A percentile compares a stretch with the other conserved stretches of the same genome.
Conservation (phyloP, 257 asterid genomes). For the Plantago ovata region DNA sequence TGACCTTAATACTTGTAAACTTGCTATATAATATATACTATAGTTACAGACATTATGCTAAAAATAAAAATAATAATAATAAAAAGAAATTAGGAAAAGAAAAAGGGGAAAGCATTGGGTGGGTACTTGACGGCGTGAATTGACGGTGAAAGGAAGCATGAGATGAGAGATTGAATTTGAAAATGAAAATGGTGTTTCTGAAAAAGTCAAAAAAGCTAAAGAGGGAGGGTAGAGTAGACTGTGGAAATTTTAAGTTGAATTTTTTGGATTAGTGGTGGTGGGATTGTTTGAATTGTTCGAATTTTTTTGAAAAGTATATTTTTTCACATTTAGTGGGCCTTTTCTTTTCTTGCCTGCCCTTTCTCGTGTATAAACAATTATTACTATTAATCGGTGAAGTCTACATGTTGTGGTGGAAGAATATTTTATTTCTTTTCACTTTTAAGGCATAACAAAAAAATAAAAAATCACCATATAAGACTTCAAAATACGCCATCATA, state of each 20-base stretch:
- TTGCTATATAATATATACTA: too few species aligned
- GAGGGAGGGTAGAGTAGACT: not conserved
- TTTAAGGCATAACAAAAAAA: not conserved
- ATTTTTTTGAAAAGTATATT: not conserved
- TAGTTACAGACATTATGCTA: too few species aligned
- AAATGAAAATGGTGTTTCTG: not conserved
- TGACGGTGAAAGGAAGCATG: conserved; percentile 6
- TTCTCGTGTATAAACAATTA: not conserved
- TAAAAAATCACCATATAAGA: too few species aligned
- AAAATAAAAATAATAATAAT: too few species aligned
- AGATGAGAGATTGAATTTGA: too few species aligned
- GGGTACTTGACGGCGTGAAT: not conserved
- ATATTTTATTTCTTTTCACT: not conserved
- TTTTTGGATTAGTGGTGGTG: not conserved
- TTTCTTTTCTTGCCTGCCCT: not conserved
- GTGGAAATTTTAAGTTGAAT: not conserved
- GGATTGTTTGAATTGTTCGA: not conserved
- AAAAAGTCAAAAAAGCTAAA: conserved; percentile 8
- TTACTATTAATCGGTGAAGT: not conserved
- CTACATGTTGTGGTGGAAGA: not conserved
- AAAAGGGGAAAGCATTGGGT: not conserved
- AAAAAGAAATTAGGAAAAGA: not conserved
- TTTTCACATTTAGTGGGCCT: not conserved
- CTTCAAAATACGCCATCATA: not conserved
- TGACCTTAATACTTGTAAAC: too few species aligned